A percentile compares a stretch with the other conserved stretches of the same genome.
phyloP scores from a whole-genome alignment of 2,329 filamentous ascomycete species.

The Sclerotinia subarctica region DNA sequence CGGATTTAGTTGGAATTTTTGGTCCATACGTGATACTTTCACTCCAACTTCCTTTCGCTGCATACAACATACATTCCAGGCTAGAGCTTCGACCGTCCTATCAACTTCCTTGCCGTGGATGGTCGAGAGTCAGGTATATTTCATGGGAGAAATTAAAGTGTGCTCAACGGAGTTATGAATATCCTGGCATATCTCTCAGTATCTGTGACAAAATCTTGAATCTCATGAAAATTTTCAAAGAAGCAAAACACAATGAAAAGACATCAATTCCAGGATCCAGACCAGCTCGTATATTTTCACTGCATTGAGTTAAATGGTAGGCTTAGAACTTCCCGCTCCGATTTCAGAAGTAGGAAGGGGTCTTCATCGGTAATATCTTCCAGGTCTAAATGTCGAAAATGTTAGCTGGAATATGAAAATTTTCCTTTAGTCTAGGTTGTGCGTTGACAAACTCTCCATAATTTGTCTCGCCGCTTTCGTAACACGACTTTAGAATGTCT shows the following conservation, averaged over 20 bases:
- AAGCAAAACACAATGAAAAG: neutral
- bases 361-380: neutral
- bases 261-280: neutral
- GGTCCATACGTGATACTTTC: neutral
- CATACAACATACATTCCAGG: neutral
- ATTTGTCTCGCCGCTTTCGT: neutral
- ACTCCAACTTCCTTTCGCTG: neutral
- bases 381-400: neutral
- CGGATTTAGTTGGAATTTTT: neutral
- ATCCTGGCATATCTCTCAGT: neutral
- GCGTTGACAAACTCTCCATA: rapidly evolving
- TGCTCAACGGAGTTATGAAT: neutral
- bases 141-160: neutral
- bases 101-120: neutral
- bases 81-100: neutral
- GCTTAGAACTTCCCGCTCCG: too few relatives aligned
- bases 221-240: neutral
- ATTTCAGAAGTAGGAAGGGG: neutral
- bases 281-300: neutral
- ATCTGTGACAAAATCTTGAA: neutral
- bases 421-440: too few relatives aligned
- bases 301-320: neutral
- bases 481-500: neutral
- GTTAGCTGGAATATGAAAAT: neutral
- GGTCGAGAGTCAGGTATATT: neutral